Evolutionary conservation across 257 asterid genomes (phyloP), one percentile per base, ranked within the genome.

Genomic region (Anisodus acutangulus): DNA sequence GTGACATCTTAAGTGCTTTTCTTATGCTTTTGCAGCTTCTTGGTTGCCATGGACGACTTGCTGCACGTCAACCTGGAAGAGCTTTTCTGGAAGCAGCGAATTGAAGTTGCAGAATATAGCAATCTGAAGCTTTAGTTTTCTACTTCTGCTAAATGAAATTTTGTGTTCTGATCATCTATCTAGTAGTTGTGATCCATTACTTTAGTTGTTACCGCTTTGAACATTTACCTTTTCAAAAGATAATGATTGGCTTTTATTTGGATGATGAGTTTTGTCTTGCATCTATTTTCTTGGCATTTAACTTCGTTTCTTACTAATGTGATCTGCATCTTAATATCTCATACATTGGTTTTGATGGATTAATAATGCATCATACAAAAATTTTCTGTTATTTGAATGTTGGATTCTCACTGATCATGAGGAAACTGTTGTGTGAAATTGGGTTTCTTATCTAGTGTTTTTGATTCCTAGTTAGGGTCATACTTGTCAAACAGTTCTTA

Each of bases 31-130:
- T 85, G 76, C 89, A 89, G 91, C 88, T 89, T 63, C 86, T 89
- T 51, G 91, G 91, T 22, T 89, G 89, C 79, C 91, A 89, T 72
- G 91, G 91, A 19, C 91, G 84, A 5, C 85, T 89, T 78, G 88
- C 91, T 5, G 81, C 85, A 8, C 90, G 91, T 39, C 80, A 89
- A 84, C 90, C 91, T 41, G 91, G 91, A 84, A 85, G 87, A 53
- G 91, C 91, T 4, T 87, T 89, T 83, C 58, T 89, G 1, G 15
- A 8, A 4, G 84, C 88, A 63, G 60, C 86, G 11, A 39, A 37
- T 68, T 82, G 12, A 39, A 83, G 22, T 22, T 16, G 8, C 45
- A 76, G n/a, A 81, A 22, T 8, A 47, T 13, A 16, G 83, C 1
- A 54, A 15, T 45, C 66, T 47, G 80, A 19, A 9, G 37, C 53